Base-by-base conservation (phyloP, 1,284 basidiomycete genomes). In the Irpex lacteus region DNA sequence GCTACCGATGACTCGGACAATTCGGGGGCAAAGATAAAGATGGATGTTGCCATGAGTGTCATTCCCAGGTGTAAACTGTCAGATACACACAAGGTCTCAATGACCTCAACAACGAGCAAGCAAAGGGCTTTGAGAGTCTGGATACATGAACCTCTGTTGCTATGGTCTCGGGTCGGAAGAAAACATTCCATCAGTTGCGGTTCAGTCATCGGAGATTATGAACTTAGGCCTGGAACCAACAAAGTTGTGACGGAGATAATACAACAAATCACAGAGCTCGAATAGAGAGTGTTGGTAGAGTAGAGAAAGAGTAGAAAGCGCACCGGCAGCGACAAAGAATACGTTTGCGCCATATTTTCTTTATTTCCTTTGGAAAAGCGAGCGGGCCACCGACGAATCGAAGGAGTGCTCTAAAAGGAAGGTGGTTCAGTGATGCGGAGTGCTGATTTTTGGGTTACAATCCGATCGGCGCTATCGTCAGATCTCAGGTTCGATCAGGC, bases 61-160 rank as follows among this genome's bases (percentile, higher is more conserved):
- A 52, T 52, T 52, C 50, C 50, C 50, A 52, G 11, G n/a, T 52
- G 50, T 44, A 19, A 21, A 52, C 50, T 52, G 50, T 18, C 50
- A 52, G 18, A n/a, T 52, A 21, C 50, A 21, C 50, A 52, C 19
- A 21, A 52, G 50, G 50, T 52, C n/a, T 9, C 8, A 18, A 18
- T 52, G 50, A 21, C 50, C 50, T 52, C 50, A 21, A 52, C 50
- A 21, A 52, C 50, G 19, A 52, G 50, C 50, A 52, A 19, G 50
- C 7, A 19, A 8, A n/a, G 11, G 7, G 11, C 50, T n/a, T 9
- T 52, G 19, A 44, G 26, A 11, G 58, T 44, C 34, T 26, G 18
- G 38, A 26, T 18, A 11, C 58, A 7, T 56, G 56, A 19, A 63
- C 62, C 62, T 63, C 62, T 63, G 62, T 63, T 63, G 62, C 62